These are phyloP conservation scores for Fusarium multiceps DNA, from an alignment of 2,329 filamentous ascomycete species.

Conservation along the genomic window DNA sequence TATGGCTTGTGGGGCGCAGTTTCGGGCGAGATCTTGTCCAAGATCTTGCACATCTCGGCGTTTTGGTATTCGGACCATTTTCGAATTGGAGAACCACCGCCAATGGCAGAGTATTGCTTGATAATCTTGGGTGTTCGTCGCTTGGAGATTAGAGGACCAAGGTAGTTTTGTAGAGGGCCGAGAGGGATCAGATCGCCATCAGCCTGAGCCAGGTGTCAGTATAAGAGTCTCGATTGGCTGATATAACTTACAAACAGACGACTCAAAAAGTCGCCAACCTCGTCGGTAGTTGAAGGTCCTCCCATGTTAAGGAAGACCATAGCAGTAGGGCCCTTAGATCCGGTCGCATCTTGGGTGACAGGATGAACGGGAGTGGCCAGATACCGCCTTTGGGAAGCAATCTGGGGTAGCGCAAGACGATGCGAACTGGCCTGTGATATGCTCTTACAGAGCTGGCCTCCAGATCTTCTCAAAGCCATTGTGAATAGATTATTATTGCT, in stretches of 20 bases:
- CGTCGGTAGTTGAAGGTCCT: constrained; percentile 85
- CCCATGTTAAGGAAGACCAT: constrained; percentile 99
- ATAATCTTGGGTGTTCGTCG: constrained; percentile 95
- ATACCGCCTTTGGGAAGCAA: constrained; percentile 48
- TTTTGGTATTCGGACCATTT: constrained; percentile 98
- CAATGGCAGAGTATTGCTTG: constrained; percentile 94
- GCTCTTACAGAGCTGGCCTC: constrained; percentile 47
- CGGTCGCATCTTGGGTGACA: constrained; percentile 80
- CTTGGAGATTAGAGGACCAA: constrained; percentile 87
- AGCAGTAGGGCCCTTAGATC: constrained; percentile 84
- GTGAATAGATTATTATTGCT: not conserved
- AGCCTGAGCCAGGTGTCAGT: constrained; percentile 65
- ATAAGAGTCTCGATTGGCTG: not conserved
- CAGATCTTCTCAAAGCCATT: constrained; percentile 51
- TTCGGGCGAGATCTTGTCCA: constrained; percentile 90
- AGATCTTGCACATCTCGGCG: constrained; percentile 94
- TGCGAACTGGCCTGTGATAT: constrained; percentile 43
- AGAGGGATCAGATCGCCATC: constrained; percentile 97
- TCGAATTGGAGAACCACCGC: constrained; percentile 96
- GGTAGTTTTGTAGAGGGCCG: constrained; percentile 87
- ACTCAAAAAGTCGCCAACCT: constrained; percentile 90
- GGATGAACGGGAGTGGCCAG: constrained; percentile 69
- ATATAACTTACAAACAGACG: constrained; percentile 82
- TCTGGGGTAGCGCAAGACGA: constrained; percentile 47
- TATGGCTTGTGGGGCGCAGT: constrained; percentile 98